Base-by-base conservation (phyloP, 805 yeast genomes). In the Yarrowia sp. region DNA sequence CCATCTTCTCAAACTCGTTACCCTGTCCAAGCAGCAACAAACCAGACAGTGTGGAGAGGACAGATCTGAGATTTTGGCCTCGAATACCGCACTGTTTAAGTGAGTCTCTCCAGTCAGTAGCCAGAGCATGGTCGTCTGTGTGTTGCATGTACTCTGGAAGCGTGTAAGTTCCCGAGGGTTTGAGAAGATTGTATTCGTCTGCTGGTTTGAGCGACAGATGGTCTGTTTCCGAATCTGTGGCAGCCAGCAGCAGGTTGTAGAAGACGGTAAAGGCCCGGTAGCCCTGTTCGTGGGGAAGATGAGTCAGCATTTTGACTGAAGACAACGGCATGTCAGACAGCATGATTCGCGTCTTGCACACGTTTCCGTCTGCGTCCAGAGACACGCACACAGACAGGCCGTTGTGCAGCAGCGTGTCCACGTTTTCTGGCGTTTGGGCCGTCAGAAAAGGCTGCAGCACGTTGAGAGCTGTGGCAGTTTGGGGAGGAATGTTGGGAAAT, bases 101-200 rank as follows among this genome's bases (percentile, higher is more conserved):
- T 7, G 79, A 74, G 56, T 75, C 77, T 10, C 75, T 69, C 81
- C 81, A 78, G 67, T 77, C 80, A 41, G 73, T 72, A 10, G 79
- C 79, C 26, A 76, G 67, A 1, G 79, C 76, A 35, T 73, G 68
- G 65, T 76, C 79, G 52, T 76, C 79, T 1, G 78, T 73, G 58
- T 71, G 70, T 24, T 68, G 66, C 46, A 75, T 77, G 78, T 77
- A 76, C 22, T 67, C 70, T 2, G 78, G 78, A 11, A 76, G 68
- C 8, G 65, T 58, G 66, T 67, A 74, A 12, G 77, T 74, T 4
- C 66, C 70, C 4, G 75, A 70, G 32, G 64, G 67, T 10, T 65
- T 66, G 52, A 76, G 71, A 43, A 76, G 68, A 5, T 69, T 72
- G 65, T 76, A 76, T 22, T 69, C 67, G 12, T 67, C 66, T 7